These are phyloP conservation scores for Ceratocystis albifundus DNA, from an alignment of 2,329 filamentous ascomycete genomes.

Conservation along the genomic window DNA sequence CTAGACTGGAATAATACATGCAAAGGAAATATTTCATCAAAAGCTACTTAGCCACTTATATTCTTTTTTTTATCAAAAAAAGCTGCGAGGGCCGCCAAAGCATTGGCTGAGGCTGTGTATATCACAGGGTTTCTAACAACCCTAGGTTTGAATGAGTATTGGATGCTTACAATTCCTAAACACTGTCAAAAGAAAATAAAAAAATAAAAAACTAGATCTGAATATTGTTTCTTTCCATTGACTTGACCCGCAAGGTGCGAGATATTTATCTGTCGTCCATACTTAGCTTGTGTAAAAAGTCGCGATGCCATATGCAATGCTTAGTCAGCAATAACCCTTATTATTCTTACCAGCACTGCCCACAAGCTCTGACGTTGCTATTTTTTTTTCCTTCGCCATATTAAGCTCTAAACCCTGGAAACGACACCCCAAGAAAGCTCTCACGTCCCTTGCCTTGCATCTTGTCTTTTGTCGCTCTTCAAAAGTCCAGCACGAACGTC, in stretches of 20 bases:
- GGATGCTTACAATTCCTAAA: too few species aligned
- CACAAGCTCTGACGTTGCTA: slow-evolving; percentile 6
- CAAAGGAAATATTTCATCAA: too few species aligned
- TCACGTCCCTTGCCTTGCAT: not conserved
- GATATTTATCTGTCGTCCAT: too few species aligned
- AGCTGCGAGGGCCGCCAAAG: not conserved
- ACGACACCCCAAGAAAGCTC: not conserved
- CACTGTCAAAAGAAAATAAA: too few species aligned
- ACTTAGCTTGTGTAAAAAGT: not conserved
- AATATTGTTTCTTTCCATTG: too few species aligned
- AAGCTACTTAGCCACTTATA: too few species aligned
- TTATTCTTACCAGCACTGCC: not conserved
- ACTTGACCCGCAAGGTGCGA: too few species aligned
- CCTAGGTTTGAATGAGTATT: not conserved
- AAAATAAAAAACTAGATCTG: too few species aligned
- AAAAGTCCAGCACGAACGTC: not conserved
- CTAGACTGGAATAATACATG: too few species aligned
- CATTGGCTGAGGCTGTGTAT: not conserved
- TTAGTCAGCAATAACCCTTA: not conserved
- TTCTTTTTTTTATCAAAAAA: not conserved
- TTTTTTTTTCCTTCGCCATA: not conserved
- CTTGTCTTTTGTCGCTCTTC: not conserved
- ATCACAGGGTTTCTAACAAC: not conserved
- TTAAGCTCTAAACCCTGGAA: slow-evolving; percentile 6
- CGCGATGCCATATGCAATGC: not conserved